These are phyloP conservation scores for Brassica incana DNA, from an alignment of 345 rosid species.

Conservation along the genomic window DNA sequence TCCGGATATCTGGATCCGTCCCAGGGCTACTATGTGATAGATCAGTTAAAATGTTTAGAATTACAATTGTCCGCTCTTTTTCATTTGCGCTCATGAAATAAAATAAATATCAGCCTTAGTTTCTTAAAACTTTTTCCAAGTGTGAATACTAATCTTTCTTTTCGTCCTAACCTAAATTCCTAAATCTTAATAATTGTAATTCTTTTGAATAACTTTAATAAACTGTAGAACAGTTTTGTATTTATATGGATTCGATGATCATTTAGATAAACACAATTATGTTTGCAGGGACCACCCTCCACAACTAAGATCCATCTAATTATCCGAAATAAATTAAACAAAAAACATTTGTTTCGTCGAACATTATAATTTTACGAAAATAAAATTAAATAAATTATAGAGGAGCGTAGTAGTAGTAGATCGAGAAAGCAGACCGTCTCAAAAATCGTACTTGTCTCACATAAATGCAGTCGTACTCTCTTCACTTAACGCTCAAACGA, in stretches of 20 bases:
- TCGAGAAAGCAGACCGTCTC: slow-evolving; percentile 6
- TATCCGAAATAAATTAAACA: slow-evolving; percentile 2
- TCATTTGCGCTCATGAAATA: too few relatives aligned
- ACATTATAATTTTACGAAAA: not conserved
- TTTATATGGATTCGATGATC: slow-evolving; percentile 24
- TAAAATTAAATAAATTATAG: not conserved
- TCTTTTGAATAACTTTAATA: not conserved
- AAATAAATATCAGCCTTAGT: not conserved
- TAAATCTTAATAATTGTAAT: not conserved
- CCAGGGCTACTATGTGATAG: too few relatives aligned
- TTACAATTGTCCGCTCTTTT: too few relatives aligned
- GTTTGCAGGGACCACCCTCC: slow-evolving; percentile 30
- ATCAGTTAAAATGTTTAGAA: too few relatives aligned
- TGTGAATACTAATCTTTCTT: not conserved
- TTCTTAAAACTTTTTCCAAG: not conserved
- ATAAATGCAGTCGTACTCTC: slow-evolving; percentile 26
- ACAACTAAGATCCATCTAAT: slow-evolving; percentile 5
- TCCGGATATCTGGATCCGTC: too few relatives aligned
- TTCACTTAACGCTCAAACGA: slow-evolving; percentile 12
- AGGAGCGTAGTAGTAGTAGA: slow-evolving; percentile 27
- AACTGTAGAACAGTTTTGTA: not conserved
- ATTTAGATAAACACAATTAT: slow-evolving; percentile 30
- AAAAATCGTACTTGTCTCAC: slow-evolving; percentile 22
- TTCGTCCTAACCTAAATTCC: slow-evolving; percentile 1
- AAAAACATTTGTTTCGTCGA: slow-evolving; percentile 19